Conservation (phyloP, 2,329 filamentous ascomycete genomes). For the Ilyonectria destructans region DNA sequence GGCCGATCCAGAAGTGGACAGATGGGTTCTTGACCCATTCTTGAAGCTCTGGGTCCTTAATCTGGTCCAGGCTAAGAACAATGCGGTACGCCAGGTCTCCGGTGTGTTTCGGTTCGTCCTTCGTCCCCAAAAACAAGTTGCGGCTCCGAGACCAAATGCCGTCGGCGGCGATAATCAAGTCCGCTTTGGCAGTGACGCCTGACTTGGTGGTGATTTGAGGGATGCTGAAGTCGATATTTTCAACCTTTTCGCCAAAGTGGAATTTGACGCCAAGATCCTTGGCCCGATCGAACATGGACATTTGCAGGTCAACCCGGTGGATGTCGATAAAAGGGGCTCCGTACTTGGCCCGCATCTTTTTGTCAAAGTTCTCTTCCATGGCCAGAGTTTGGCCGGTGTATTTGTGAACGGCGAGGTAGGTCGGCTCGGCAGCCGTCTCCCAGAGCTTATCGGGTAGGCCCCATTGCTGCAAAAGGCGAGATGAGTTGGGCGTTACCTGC, state of each 20-base stretch:
- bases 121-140: constrained; percentile 61
- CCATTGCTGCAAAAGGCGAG: constrained; percentile 67
- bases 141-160: constrained; percentile 75
- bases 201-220: constrained; percentile 58
- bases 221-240: constrained; percentile 63
- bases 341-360: constrained; percentile 69
- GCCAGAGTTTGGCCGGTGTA: constrained; percentile 68
- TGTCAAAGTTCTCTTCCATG: constrained; percentile 66
- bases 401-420: constrained; percentile 65
- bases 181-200: constrained; percentile 52
- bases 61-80: constrained; percentile 67
- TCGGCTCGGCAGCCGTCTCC: constrained; percentile 59
- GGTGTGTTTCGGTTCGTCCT: constrained; percentile 69
- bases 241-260: constrained; percentile 64
- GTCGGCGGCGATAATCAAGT: constrained; percentile 72
- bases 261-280: constrained; percentile 68
- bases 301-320: constrained; percentile 76
- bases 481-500: constrained; percentile 68
- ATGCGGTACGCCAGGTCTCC: constrained; percentile 79
- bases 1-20: constrained; percentile 76
- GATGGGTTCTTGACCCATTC: constrained; percentile 68
- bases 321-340: constrained; percentile 71
- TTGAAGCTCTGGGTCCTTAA: constrained; percentile 66
- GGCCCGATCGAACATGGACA: constrained; percentile 67
- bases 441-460: constrained; percentile 63